Percentiles rank a stretch among this genome's conserved stretches.
Evolutionary conservation across 805 yeast genomes (phyloP).

Genomic region (Naumovozyma baii): DNA sequence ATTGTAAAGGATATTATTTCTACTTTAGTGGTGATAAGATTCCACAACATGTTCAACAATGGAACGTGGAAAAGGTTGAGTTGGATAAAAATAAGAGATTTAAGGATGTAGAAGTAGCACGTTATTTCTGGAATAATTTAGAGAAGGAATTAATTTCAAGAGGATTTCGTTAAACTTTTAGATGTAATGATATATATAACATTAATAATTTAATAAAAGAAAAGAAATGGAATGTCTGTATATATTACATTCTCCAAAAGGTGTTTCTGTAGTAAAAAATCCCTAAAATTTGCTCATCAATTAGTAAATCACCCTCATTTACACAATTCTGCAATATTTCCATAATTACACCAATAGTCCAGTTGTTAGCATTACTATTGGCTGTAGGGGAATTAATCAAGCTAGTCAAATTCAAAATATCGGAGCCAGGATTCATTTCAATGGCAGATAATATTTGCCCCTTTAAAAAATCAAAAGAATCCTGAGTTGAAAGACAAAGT

Average conservation of each 20-base stretch:
- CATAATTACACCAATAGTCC: constrained; percentile 56
- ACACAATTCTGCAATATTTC: constrained; percentile 58
- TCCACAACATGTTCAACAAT: constrained; percentile 64
- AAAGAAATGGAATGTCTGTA: no score
- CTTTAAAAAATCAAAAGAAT: constrained; percentile 26
- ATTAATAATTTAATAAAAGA: no score
- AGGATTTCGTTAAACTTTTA: constrained; percentile 40
- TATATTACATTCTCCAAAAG: constrained; percentile 12
- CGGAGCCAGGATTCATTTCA: constrained; percentile 21
- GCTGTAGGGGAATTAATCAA: constrained; percentile 16
- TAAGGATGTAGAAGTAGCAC: constrained; percentile 79
- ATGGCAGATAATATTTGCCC: constrained; percentile 21
- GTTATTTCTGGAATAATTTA: constrained; percentile 73
- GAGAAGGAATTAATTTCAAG: constrained; percentile 62
- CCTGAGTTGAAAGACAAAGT: constrained; percentile 24
- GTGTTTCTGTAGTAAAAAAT: constrained; percentile 50
- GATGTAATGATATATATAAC: neutral
- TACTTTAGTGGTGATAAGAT: constrained; percentile 69
- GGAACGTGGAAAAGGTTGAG: constrained; percentile 78
- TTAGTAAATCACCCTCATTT: constrained; percentile 44
- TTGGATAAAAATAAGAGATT: constrained; percentile 78
- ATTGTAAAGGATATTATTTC: constrained; percentile 73
- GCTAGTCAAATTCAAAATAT: constrained; percentile 20
- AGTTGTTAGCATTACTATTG: constrained; percentile 34
- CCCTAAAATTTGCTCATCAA: constrained; percentile 64